Base-by-base conservation (phyloP, 2,329 filamentous ascomycete genomes). In the Cercospora citrullina region DNA sequence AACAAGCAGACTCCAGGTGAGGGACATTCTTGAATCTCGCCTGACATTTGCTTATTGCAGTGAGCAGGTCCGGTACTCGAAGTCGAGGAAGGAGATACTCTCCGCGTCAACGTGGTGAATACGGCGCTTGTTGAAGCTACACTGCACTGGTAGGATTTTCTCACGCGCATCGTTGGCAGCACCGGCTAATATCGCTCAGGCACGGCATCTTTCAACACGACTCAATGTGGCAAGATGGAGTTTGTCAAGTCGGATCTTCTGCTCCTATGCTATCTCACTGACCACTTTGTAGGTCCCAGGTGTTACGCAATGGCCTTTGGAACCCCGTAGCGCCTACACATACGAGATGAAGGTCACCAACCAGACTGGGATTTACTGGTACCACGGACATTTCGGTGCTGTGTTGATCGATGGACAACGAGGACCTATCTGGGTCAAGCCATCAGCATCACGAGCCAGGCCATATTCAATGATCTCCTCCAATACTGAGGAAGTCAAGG, bases 71-170 rank as follows among this genome's bases (percentile, higher is more conserved):
- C 82, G 12, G 69, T 82, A 60, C 79, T 84, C 62, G 81, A 84
- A 72, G 83, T 80, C 7, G 80, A 80, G 68, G 76, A 75, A 2
- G 83, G 82, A 9, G 83, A 84, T 70, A 79, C 78, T 21, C 71
- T 84, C 45, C 74, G 79, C 2, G 77, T 84, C 14, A 73, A 73
- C 3, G 81, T 84, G 5, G 74, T 77, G 61, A 84, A 84, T 72
- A 71, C 70, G 8, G 77, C 83, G 72, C 21, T 64, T 48, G 60
- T 63, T 18, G 68, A 70, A 48, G 45, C 68, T 14, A 71, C 69
- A 28, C 66, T 71, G 63, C 69, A 71, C 45, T 71, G 69, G 69
- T 53, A 8, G 14, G 48, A 12, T 21, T 0, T 14, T 14, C 5
- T 33, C 21, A 16, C 21, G 14, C 1, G 14, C n/a, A 39, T 39